Base-by-base conservation (phyloP, 495 filamentous ascomycete species). In the Venustampulla echinocandica region DNA sequence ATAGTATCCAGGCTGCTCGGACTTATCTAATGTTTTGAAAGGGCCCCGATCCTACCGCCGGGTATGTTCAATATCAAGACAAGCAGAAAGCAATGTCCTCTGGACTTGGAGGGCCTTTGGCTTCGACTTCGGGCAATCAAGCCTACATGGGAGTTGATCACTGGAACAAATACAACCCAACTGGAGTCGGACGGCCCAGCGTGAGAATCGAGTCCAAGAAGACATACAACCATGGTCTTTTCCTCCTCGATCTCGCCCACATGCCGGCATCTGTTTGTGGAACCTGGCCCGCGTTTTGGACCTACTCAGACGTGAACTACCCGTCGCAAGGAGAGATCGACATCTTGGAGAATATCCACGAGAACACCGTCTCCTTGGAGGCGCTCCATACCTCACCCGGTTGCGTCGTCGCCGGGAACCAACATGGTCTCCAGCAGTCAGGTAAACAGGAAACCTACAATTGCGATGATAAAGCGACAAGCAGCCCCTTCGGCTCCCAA, bases 331-430 rank as follows among this genome's bases (percentile, higher is more conserved):
- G 89, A 17, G 89, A 95, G 64, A 88, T 93, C 50, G 88, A 95
- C 69, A 87, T 95, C 56, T 79, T 95, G 60, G 87, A 95, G 60
- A 84, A 84, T 34, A 82, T 93, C 51, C 85, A 90, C 64, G 58
- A 69, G 35, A 70, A 80, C 39, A 64, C 68, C 0, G 63, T 70
- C 44, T 84, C 87, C 53, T 61, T 70, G 32, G 76, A 90, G 53
- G 80, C 85, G 3, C 70, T 95, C 35, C 90, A 95, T 62, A 90
- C 87, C 0, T 57, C 57, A 9, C 63, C 70, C 9, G 72, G 74
- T 10, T 92, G 86, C 62, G 64, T 53, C 23, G 63, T 87, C 2
- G 74, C 82, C 18, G 35, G 49, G 47, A 67, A 66, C 41, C 60
- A 62, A 7, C 2, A 21, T 5, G 71, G 70, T 34, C 61, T 68